phyloP scores from a whole-genome alignment of 2,329 filamentous ascomycete genomes.

The Sclerotinia subarctica region DNA sequence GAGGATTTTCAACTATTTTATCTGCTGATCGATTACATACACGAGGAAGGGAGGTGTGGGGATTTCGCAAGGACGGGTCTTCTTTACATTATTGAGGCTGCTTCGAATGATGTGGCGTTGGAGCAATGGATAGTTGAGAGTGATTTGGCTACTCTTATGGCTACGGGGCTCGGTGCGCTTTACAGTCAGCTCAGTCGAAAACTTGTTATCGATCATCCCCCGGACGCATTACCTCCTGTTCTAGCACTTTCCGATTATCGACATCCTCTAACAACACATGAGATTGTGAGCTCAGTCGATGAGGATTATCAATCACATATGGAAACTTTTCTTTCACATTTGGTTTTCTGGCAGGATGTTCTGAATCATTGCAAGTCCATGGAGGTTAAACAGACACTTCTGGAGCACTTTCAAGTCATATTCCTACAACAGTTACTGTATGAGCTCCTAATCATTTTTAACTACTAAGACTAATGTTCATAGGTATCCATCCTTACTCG shows the following conservation, averaged over 20 bases:
- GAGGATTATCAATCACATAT: constrained; percentile 79
- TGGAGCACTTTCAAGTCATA: constrained; percentile 96
- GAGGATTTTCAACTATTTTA: constrained; percentile 97
- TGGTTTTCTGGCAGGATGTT: constrained; percentile 98
- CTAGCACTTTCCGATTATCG: constrained; percentile 86
- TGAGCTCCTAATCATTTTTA: constrained; percentile 37
- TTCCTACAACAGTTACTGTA: constrained; percentile 93
- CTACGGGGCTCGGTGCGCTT: constrained; percentile 81
- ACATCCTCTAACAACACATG: constrained; percentile 64
- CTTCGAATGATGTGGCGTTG: constrained; percentile 74
- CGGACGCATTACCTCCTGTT: constrained; percentile 74
- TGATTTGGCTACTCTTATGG: constrained; percentile 95
- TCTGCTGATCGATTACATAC: constrained; percentile 91
- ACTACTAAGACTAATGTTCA: constrained; percentile 24
- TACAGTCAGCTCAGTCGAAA: constrained; percentile 69
- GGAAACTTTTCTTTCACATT: constrained; percentile 88
- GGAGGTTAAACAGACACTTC: constrained; percentile 86
- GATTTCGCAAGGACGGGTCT: constrained; percentile 94
- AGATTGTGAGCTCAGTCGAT: constrained; percentile 71
- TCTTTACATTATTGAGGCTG: constrained; percentile 92
- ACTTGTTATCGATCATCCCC: constrained; percentile 74
- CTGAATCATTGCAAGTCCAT: constrained; percentile 89
- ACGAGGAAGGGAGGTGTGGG: constrained; percentile 89
- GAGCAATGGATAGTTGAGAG: constrained; percentile 98
- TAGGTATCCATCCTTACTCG: constrained; percentile 90